phyloP scores from a whole-genome alignment of 2,329 filamentous ascomycete genomes.

The Aspergillus uvarum region DNA sequence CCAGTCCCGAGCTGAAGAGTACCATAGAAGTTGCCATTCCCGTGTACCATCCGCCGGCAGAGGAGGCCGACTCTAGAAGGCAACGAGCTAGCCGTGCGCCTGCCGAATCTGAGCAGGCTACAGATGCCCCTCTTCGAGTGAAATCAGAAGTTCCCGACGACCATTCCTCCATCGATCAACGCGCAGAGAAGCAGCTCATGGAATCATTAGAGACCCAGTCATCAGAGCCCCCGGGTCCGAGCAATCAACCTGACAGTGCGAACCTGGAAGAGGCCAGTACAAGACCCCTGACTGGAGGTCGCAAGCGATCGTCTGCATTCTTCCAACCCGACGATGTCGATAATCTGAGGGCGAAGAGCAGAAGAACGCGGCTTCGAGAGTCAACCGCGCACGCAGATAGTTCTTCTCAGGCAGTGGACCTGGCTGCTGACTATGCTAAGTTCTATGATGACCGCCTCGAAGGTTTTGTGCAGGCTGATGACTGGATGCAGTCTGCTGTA shows the following conservation, averaged over 20 bases:
- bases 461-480: conserved; percentile 55
- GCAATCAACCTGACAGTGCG: conserved; percentile 22
- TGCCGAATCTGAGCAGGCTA: conserved; percentile 15
- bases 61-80: conserved; percentile 6
- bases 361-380: conserved; percentile 61
- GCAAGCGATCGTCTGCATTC: conserved; percentile 62
- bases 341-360: conserved; percentile 58
- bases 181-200: conserved; percentile 39
- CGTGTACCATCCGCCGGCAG: conserved; percentile 11
- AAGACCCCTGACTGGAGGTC: conserved; percentile 43
- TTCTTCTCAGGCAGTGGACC: conserved; percentile 46
- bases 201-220: conserved; percentile 37
- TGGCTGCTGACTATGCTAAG: conserved; percentile 53
- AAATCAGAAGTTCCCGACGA: conserved; percentile 25
- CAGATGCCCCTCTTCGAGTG: conserved; percentile 12
- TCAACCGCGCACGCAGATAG: conserved; percentile 49
- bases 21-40: conserved; percentile 19
- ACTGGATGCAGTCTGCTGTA: conserved; percentile 56
- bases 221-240: conserved; percentile 20
- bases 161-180: conserved; percentile 36
- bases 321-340: conserved; percentile 60
- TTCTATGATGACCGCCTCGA: conserved; percentile 57
- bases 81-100: conserved; percentile 20
- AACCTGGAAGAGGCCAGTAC: conserved; percentile 30
- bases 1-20: conserved; percentile 24